A percentile compares a stretch with the other conserved stretches of the same genome.
Conservation (phyloP, 2,329 filamentous ascomycete species). For the Penicillium thymicola region DNA sequence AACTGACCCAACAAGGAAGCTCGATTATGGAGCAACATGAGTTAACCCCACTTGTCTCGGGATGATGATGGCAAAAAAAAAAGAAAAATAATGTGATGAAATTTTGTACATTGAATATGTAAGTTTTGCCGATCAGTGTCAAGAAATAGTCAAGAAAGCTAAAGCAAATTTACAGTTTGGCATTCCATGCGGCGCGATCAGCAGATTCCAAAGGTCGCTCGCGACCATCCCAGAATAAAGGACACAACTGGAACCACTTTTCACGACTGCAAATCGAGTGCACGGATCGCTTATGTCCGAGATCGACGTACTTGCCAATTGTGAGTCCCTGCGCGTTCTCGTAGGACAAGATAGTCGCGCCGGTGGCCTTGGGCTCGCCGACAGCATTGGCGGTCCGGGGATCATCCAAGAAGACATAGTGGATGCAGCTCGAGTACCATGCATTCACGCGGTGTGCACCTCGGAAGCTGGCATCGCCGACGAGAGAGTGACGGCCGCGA, state of each 20-base stretch:
- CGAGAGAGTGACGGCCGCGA: slow-evolving; percentile 59
- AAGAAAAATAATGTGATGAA: not conserved
- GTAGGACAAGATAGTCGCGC: slow-evolving; percentile 67
- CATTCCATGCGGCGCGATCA: slow-evolving; percentile 48
- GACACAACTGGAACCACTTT: slow-evolving; percentile 41
- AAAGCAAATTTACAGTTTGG: slow-evolving; percentile 38
- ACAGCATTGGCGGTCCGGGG: slow-evolving; percentile 54
- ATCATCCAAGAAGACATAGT: slow-evolving; percentile 60
- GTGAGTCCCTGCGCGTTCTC: slow-evolving; percentile 71
- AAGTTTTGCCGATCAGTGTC: not conserved
- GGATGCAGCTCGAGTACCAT: slow-evolving; percentile 58
- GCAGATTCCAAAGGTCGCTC: slow-evolving; percentile 44
- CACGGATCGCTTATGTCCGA: slow-evolving; percentile 66
- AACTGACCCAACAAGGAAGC: not conserved
- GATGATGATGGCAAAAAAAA: not conserved
- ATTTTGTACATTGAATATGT: slow-evolving; percentile 3
- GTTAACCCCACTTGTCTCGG: not conserved
- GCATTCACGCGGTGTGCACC: slow-evolving; percentile 56
- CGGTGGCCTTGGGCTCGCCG: slow-evolving; percentile 68
- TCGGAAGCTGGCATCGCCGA: slow-evolving; percentile 55
- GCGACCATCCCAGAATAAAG: slow-evolving; percentile 49
- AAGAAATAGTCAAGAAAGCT: not conserved
- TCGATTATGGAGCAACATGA: not conserved
- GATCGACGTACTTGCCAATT: slow-evolving; percentile 68
- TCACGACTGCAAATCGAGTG: slow-evolving; percentile 23